phyloP scores from a whole-genome alignment of 2,329 filamentous ascomycete species.

The Beauveria rudraprayagi region DNA sequence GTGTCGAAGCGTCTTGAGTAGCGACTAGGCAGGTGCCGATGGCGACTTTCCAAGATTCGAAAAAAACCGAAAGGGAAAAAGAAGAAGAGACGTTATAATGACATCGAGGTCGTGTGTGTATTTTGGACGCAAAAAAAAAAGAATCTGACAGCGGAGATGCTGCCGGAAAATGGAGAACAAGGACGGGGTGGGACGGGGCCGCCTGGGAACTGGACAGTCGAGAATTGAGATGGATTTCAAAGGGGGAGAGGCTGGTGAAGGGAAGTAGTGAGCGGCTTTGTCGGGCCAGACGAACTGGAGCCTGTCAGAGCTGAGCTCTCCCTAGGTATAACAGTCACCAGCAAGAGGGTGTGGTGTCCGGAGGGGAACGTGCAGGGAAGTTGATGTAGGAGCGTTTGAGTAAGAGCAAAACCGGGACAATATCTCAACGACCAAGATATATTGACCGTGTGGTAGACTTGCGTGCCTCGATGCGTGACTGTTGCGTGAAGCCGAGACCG shows the following conservation, averaged over 20 bases:
- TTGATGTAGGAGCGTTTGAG: background rate
- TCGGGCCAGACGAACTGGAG: constrained; percentile 12
- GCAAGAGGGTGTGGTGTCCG: background rate
- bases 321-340: constrained; percentile 5
- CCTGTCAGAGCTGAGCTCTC: constrained; percentile 13
- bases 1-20: constrained; percentile 25
- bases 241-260: background rate
- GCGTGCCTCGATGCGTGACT: background rate
- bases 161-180: constrained; percentile 14
- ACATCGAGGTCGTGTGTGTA: constrained; percentile 28
- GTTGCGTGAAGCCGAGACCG: constrained; percentile 8
- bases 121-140: constrained; percentile 14
- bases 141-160: constrained; percentile 18
- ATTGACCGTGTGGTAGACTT: background rate
- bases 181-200: constrained; percentile 23
- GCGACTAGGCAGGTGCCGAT: constrained; percentile 21
- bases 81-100: constrained; percentile 34
- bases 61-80: constrained; percentile 24
- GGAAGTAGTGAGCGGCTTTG: constrained; percentile 9
- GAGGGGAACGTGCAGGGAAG: background rate
- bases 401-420: background rate
- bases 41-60: constrained; percentile 22
- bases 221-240: background rate
- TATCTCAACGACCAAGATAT: background rate
- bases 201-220: constrained; percentile 15